These are phyloP conservation scores for Penicillium desertorum DNA, from an alignment of 495 filamentous ascomycete genomes.

Conservation along the genomic window DNA sequence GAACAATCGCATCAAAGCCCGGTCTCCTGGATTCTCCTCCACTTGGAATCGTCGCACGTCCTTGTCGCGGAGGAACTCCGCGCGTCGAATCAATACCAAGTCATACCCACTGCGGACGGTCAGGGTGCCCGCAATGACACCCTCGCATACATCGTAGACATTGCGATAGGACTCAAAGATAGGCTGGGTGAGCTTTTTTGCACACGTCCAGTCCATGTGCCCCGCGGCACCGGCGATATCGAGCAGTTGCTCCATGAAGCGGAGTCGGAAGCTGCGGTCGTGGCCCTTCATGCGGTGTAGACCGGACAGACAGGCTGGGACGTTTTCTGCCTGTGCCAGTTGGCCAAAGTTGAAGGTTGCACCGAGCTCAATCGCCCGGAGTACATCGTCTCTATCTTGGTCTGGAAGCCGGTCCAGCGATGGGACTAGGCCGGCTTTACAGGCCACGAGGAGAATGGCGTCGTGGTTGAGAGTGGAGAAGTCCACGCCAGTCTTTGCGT, in stretches of 20 bases:
- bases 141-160: slow-evolving; percentile 30
- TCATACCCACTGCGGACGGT: slow-evolving; percentile 36
- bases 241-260: slow-evolving; percentile 40
- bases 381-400: slow-evolving; percentile 29
- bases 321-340: slow-evolving; percentile 42
- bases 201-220: slow-evolving; percentile 39
- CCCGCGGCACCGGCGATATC: slow-evolving; percentile 41
- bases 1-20: slow-evolving; percentile 34
- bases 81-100: slow-evolving; percentile 28
- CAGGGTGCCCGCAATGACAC: slow-evolving; percentile 22
- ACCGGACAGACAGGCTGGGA: slow-evolving; percentile 28
- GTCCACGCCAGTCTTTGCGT: slow-evolving; percentile 26
- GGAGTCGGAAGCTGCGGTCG: slow-evolving; percentile 32
- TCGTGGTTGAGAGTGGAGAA: slow-evolving; percentile 36
- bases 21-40: slow-evolving; percentile 19
- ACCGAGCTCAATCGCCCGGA: slow-evolving; percentile 45
- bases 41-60: slow-evolving; percentile 31
- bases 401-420: slow-evolving; percentile 27
- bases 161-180: slow-evolving; percentile 33
- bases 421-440: slow-evolving; percentile 24
- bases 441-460: slow-evolving; percentile 36
- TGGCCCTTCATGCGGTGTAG: slow-evolving; percentile 26
- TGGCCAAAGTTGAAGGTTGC: slow-evolving; percentile 48
- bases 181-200: slow-evolving; percentile 35
- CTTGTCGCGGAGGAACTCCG: slow-evolving; percentile 18